Base-by-base conservation (phyloP, 2,329 filamentous ascomycete genomes). In the Ceratocystis lukuohia region DNA sequence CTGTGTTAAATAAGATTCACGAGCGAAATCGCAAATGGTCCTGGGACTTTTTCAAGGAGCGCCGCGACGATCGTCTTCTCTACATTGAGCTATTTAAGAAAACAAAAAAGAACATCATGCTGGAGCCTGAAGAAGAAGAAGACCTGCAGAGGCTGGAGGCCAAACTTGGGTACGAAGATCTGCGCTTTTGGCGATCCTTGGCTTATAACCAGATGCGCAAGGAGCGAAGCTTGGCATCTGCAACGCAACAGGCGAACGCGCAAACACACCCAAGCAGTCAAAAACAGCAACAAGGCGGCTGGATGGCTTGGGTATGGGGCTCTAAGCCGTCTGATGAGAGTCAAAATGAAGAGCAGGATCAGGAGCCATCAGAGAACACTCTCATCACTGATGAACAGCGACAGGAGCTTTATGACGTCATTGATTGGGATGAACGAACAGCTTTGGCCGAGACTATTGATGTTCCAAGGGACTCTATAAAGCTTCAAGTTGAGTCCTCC, bases 1-100 rank as follows among this genome's bases (percentile, higher is more conserved):
- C 93, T 22, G 86, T 99, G 0, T 80, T 96, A 6, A 86, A 86
- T 74, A 96, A 96, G 74, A 99, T 99, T 64, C 94, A 97, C 70
- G 93, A 99, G 67, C 85, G 87, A 37, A 97, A 99, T 74, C 85
- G 88, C 67, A 85, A 87, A 68, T 99, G 94, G 93, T 92, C 91
- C 0, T 99, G 95, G 94, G 91, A 84, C 46, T 99, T 91, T 75
- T 95, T 99, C 77, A 88, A 87, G 68, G 92, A 99, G 74, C 86
- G 94, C 65, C 84, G 94, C 70, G 93, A 99, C 74, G 88, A 97
- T 72, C 88, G 94, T 61, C 84, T 84, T 68, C 84, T 85, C 59
- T 99, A 99, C 74, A 96, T 97, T 68, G 85, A 91, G 68, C 78
- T 99, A 0, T 99, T 97, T 82, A 99, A 97, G 76, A 96, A 96